Conservation (phyloP, 768 basidiomycete genomes). For the Suillus brevipes region DNA sequence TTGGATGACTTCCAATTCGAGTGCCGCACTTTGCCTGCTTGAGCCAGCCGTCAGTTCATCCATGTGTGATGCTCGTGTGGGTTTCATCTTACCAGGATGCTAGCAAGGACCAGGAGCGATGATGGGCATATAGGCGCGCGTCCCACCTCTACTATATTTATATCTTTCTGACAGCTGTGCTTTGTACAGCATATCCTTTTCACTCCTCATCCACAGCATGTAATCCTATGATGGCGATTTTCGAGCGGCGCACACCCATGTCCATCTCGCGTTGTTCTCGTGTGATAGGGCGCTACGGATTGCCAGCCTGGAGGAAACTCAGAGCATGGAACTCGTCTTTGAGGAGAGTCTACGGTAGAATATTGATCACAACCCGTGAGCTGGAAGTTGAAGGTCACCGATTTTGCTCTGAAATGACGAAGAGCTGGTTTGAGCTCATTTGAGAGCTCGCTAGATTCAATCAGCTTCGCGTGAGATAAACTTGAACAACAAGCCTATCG, state of each 20-base stretch:
- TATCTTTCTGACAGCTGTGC: background rate
- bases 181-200: background rate
- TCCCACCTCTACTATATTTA: background rate
- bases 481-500: background rate
- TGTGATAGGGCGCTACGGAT: no score
- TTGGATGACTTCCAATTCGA: background rate
- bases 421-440: background rate
- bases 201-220: no score
- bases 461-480: background rate
- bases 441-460: background rate
- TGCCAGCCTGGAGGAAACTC: constrained; percentile 24
- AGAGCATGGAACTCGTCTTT: constrained; percentile 64
- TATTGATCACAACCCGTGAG: constrained; percentile 59
- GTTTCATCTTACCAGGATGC: background rate
- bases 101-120: background rate
- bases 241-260: no score
- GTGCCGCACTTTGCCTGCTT: background rate
- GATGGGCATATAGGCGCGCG: background rate
- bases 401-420: background rate
- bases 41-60: background rate
- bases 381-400: constrained; percentile 37
- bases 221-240: no score
- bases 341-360: constrained; percentile 71
- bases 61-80: background rate
- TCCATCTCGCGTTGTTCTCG: no score